Percentiles rank a stretch among this genome's conserved stretches.
Conservation (phyloP, 306 rosid genomes). For the Cucurbita moschata region DNA sequence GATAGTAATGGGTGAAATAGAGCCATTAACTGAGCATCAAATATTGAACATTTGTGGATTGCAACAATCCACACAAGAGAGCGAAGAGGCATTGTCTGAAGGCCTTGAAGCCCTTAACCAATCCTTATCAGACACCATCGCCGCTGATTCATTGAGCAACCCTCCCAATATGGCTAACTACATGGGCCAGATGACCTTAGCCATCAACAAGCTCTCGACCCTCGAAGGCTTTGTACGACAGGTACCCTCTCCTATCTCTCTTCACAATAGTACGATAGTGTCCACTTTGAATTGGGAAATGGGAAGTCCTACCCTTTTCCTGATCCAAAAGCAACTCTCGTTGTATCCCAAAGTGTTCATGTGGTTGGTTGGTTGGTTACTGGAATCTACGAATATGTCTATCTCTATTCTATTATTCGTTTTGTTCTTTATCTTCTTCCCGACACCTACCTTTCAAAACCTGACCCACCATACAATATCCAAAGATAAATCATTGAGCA, state of each 20-base stretch:
- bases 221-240: slow-evolving; percentile 81
- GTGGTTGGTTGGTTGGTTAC: slow-evolving; percentile 5
- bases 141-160: slow-evolving; percentile 56
- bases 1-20: slow-evolving; percentile 60
- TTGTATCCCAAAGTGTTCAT: not conserved
- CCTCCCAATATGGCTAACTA: slow-evolving; percentile 82
- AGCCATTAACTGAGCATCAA: slow-evolving; percentile 90
- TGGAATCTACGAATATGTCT: not conserved
- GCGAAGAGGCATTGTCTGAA: slow-evolving; percentile 76
- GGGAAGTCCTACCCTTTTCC: not conserved
- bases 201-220: slow-evolving; percentile 78
- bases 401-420: not conserved
- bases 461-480: not conserved
- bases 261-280: too few relatives aligned
- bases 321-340: not conserved
- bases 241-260: slow-evolving; percentile 23
- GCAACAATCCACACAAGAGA: slow-evolving; percentile 80
- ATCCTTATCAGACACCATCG: slow-evolving; percentile 56
- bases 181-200: slow-evolving; percentile 93
- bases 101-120: slow-evolving; percentile 76
- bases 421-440: not conserved
- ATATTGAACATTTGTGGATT: slow-evolving; percentile 62
- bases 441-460: not conserved
- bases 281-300: too few relatives aligned
- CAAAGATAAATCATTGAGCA: not conserved